Evolutionary conservation across 1,284 basidiomycete species (phyloP), one percentile per base, ranked within the genome.

Genomic region (Leccinum cinnamomeum): DNA sequence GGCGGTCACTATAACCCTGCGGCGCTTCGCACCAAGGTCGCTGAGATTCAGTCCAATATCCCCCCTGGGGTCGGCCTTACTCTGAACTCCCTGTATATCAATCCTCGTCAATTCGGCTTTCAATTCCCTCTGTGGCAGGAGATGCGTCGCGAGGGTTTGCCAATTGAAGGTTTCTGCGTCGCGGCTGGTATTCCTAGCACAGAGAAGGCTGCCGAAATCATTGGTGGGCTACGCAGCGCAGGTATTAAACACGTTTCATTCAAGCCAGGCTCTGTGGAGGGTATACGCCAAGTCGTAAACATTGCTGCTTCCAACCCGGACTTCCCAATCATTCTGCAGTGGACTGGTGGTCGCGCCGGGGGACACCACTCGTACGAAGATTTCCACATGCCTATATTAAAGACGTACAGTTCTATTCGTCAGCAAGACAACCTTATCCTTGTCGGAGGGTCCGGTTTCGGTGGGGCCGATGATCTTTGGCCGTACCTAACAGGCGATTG

Each of bases 301-400:
- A 99, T 99, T 71, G 97, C 97, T 28, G 86, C 92, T 53, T 85
- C 94, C 65, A 96, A 98, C 78, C 93, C 96, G 51, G 90, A 95
- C 78, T 99, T 94, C 85, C 95, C 97, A 16, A 90, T 99, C 78
- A 95, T 99, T 77, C 82, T 98, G 67, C 97, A 98, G 75, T 98
- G 97, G 97, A 99, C 97, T 56, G 97, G 97, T 74, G 97, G 97
- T 58, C 94, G 97, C 70, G 97, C 97, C n/a, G 97, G 97, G 70
- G 97, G 97, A 64, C 97, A 99, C 72, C 97, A 99, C 81, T 96
- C 94, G 11, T 98, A 90, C 77, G 97, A 99, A 78, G 97, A 99
- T 78, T 96, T 98, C 87, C 96, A 98, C 76, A 94, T 97, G 76
- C 97, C 97, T 1, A 89, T 98, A 69, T 81, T 98, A 53, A 80